These are phyloP conservation scores for Aspergillus sp. DNA, from an alignment of 2,329 filamentous ascomycete species.

Conservation along the genomic window DNA sequence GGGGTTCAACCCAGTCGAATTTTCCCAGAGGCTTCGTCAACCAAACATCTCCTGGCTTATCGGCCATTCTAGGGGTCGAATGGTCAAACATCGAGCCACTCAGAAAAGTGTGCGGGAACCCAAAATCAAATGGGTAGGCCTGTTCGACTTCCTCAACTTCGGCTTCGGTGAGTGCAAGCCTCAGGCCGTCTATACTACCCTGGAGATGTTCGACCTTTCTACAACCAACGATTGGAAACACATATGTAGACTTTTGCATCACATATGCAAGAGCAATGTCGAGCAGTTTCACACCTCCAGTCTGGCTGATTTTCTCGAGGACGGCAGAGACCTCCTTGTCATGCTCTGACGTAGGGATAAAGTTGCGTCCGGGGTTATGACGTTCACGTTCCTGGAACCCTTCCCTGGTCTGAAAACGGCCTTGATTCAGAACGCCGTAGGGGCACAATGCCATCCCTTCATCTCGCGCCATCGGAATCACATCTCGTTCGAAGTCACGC, in stretches of 20 bases:
- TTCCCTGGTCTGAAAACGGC: conserved; percentile 41
- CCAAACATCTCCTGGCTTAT: too few species aligned
- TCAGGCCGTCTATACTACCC: conserved; percentile 55
- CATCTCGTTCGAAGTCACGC: conserved; percentile 69
- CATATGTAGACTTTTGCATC: conserved; percentile 48
- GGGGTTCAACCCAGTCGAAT: too few species aligned
- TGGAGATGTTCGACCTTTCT: conserved; percentile 53
- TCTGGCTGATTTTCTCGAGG: conserved; percentile 5
- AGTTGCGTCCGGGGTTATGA: not conserved
- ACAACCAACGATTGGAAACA: conserved; percentile 55
- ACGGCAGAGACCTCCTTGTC: conserved; percentile 10
- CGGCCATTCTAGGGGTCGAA: too few species aligned
- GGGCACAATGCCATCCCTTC: conserved; percentile 63
- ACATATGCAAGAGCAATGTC: conserved; percentile 52
- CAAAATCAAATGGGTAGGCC: conserved; percentile 53
- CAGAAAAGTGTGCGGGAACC: conserved; percentile 47
- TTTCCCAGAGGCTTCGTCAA: too few species aligned
- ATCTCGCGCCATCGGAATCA: conserved; percentile 63
- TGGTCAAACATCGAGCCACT: too few species aligned
- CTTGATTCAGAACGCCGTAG: conserved; percentile 45
- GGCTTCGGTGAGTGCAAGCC: conserved; percentile 49
- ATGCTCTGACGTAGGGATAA: too few species aligned
- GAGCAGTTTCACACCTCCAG: conserved; percentile 7
- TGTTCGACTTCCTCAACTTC: conserved; percentile 57
- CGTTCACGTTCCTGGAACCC: not conserved